These are phyloP conservation scores for Lagenaria siceraria DNA, from an alignment of 306 rosid genomes.

Conservation along the genomic window DNA sequence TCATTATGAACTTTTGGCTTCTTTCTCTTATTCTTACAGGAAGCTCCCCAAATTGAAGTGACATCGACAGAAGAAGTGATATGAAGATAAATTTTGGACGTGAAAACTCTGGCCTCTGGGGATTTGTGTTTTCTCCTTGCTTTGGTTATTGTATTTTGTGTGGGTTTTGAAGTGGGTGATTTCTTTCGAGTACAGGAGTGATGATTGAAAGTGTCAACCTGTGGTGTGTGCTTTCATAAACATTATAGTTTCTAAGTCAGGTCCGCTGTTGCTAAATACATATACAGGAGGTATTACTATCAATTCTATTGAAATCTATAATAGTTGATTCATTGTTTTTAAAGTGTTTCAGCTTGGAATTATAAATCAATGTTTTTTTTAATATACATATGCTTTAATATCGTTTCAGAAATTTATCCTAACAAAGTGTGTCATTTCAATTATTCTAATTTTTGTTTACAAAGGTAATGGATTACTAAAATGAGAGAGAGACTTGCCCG, in stretches of 20 bases:
- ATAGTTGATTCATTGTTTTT: constrained; percentile 1
- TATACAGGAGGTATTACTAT: background rate
- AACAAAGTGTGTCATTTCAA: no score
- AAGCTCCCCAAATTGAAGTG: constrained; percentile 9
- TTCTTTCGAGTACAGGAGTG: constrained; percentile 1
- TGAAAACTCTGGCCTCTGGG: no score
- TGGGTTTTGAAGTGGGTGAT: constrained; percentile 2
- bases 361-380: background rate
- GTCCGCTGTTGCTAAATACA: background rate
- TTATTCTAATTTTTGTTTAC: no score
- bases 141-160: constrained; percentile 1
- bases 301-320: background rate
- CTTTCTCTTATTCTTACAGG: background rate
- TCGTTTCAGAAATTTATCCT: no score
- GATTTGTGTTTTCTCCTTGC: background rate
- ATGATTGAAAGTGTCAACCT: background rate
- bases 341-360: background rate
- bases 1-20: background rate
- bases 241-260: background rate
- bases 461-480: no score
- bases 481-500: no score
- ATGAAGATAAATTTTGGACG: background rate
- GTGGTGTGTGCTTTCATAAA: constrained; percentile 2
- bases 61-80: background rate
- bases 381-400: no score